phyloP scores from a whole-genome alignment of 331 rosid genomes.

The Rhamnella rubrinervis region DNA sequence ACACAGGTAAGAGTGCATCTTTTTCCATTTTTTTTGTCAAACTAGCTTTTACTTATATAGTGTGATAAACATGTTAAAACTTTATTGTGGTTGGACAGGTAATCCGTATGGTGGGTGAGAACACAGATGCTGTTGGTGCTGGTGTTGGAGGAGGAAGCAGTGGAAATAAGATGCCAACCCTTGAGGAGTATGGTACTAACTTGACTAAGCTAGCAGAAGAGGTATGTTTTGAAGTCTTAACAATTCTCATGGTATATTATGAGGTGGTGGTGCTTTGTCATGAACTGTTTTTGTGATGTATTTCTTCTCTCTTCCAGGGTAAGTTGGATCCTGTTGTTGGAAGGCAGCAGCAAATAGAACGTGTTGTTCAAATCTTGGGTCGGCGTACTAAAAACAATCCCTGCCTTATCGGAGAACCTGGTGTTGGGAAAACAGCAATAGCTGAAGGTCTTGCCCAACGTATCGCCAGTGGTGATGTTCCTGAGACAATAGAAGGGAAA shows the following conservation, averaged over 20 bases:
- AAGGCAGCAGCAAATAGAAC: conserved; percentile 90
- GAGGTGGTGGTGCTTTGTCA: conserved; percentile 1
- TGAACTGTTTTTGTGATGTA: conserved; percentile 4
- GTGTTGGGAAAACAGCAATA: conserved; percentile 97
- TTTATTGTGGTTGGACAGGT: conserved; percentile 48
- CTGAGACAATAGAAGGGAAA: conserved; percentile 97
- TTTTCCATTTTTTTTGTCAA: background rate
- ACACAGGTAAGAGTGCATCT: conserved; percentile 64
- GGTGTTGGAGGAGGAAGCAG: conserved; percentile 85
- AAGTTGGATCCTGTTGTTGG: conserved; percentile 98
- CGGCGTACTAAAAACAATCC: conserved; percentile 94
- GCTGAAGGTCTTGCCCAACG: conserved; percentile 98
- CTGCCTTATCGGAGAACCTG: conserved; percentile 97
- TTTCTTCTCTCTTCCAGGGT: conserved; percentile 49
- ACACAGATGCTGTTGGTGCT: conserved; percentile 83
- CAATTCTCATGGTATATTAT: conserved; percentile 8
- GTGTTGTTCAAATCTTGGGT: conserved; percentile 94
- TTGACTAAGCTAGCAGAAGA: conserved; percentile 96
- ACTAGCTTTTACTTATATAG: background rate
- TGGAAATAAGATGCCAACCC: conserved; percentile 85
- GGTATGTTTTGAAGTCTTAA: conserved; percentile 37
- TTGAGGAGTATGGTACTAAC: conserved; percentile 96
- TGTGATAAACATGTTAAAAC: background rate
- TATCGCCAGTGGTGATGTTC: conserved; percentile 91
- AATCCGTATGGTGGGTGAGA: conserved; percentile 98